Evolutionary conservation across 441 rosid species (phyloP).

Genomic region (Dalechampia spathulata): DNA sequence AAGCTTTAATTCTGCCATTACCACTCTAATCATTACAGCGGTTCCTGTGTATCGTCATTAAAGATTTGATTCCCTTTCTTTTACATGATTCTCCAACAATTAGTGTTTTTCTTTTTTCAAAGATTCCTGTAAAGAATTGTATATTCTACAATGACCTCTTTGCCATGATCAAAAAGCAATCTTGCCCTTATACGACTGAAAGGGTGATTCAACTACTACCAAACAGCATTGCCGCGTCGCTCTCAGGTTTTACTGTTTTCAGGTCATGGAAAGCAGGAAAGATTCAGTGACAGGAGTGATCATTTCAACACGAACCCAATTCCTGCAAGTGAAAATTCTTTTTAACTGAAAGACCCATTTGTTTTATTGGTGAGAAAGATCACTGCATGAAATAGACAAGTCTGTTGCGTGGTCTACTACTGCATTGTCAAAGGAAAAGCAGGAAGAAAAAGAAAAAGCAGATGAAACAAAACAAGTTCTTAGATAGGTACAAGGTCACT

Average conservation of each 20-base stretch:
- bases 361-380: background rate
- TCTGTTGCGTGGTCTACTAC: background rate
- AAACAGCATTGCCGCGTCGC: conserved; percentile 1
- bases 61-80: no score
- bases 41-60: background rate
- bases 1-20: no score
- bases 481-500: conserved; percentile 1
- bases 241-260: background rate
- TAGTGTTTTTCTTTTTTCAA: background rate
- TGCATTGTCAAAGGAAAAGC: background rate
- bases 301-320: background rate
- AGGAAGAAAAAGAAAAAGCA: no score
- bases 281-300: no score
- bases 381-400: background rate
- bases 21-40: background rate
- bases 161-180: conserved; percentile 9
- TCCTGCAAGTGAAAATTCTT: background rate
- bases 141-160: conserved; percentile 4
- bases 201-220: background rate
- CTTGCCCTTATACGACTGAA: conserved; percentile 16
- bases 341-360: background rate
- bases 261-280: no score
- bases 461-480: background rate
- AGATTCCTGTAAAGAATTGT: conserved; percentile 5
- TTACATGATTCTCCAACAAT: no score